Evolutionary conservation across 176 grass and related monocot genomes (phyloP).

Genomic region (Urochloa ruziziensis): DNA sequence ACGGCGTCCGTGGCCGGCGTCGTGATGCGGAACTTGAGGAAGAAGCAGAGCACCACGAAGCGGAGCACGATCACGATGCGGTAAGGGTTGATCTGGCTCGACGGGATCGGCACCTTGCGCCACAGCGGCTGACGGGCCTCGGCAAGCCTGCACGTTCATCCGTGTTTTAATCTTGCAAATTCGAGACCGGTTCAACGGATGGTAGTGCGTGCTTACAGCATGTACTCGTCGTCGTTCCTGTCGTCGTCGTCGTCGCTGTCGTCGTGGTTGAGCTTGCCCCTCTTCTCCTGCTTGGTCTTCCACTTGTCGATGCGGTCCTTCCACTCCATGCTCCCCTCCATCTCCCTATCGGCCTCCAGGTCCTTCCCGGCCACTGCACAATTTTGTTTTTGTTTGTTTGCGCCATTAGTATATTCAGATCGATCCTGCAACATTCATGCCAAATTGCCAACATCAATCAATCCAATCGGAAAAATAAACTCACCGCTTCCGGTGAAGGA

Average conservation of each 20-base stretch:
- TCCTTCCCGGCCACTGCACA: conserved; percentile 85
- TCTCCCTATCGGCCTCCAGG: conserved; percentile 79
- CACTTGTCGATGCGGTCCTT: conserved; percentile 98
- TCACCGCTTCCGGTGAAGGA: conserved; percentile 83
- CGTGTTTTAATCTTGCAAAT: too few relatives aligned
- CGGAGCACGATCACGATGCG: conserved; percentile 95
- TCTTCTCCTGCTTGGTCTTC: conserved; percentile 87
- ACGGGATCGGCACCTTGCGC: conserved; percentile 90
- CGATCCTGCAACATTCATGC: not conserved
- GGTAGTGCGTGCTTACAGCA: conserved; percentile 42
- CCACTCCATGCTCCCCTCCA: conserved; percentile 96
- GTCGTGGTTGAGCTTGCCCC: conserved; percentile 64
- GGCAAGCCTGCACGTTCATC: conserved; percentile 25
- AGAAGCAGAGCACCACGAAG: conserved; percentile 82
- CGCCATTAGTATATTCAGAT: not conserved
- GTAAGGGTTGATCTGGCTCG: conserved; percentile 92
- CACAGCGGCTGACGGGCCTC: conserved; percentile 92
- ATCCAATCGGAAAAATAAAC: too few relatives aligned
- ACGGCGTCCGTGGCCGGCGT: conserved; percentile 77
- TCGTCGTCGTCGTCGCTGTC: conserved; percentile 62
- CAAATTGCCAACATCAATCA: not conserved
- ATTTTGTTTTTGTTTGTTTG: too few relatives aligned
- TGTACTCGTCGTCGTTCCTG: conserved; percentile 73
- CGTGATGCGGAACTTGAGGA: conserved; percentile 85
- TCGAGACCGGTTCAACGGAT: too few relatives aligned